phyloP scores from a whole-genome alignment of 306 rosid genomes.

The Rubus parviflorus region DNA sequence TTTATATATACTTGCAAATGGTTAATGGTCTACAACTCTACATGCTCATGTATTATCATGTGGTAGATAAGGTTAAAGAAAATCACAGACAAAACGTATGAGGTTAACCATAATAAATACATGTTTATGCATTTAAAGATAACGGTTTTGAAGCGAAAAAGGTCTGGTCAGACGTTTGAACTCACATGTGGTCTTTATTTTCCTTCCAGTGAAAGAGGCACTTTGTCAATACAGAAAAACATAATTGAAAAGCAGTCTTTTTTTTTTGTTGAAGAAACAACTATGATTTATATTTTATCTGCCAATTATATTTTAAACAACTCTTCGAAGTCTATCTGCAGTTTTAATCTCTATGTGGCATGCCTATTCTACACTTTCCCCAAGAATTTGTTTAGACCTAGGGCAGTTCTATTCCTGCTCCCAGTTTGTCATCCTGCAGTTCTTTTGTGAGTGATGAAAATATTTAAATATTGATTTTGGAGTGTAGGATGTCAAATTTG shows the following conservation, averaged over 20 bases:
- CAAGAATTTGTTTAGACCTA: not conserved
- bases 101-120: not conserved
- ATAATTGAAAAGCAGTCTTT: not conserved
- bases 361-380: not conserved
- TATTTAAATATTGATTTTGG: not conserved
- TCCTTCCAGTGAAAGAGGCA: not conserved
- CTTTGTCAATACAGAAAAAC: not conserved
- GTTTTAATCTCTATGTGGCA: not conserved
- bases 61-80: not conserved
- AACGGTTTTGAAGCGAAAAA: not conserved
- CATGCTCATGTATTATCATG: not conserved
- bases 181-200: not conserved
- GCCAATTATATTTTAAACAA: not conserved
- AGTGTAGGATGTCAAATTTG: not conserved
- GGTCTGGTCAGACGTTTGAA: not conserved
- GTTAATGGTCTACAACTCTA: not conserved
- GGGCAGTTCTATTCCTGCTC: not conserved
- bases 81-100: not conserved
- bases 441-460: not conserved
- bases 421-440: not conserved
- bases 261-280: not conserved
- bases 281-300: not conserved
- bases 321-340: not conserved
- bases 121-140: not conserved
- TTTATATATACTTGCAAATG: not conserved